Conservation (phyloP, 2,329 filamentous ascomycete genomes). For the Dothidotthia symphoricarpi region DNA sequence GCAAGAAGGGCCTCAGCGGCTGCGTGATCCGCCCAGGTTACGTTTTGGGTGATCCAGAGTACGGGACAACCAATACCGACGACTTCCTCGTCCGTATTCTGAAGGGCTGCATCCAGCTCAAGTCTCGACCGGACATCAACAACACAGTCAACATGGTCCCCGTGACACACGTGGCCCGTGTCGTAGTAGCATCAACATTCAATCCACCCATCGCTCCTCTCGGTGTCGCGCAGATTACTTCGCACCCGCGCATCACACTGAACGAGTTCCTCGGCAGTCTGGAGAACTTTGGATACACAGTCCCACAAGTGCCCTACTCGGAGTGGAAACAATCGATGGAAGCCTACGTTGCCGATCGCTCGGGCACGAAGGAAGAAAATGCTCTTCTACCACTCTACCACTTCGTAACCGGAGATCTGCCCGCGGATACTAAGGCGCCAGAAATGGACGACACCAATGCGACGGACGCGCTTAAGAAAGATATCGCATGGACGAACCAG, state of each 20-base stretch:
- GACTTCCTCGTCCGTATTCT: slow-evolving; percentile 86
- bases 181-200: slow-evolving; percentile 73
- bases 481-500: slow-evolving; percentile 59
- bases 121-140: slow-evolving; percentile 68
- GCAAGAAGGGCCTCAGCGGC: slow-evolving; percentile 70
- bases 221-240: slow-evolving; percentile 73
- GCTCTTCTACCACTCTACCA: slow-evolving; percentile 71
- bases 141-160: slow-evolving; percentile 91
- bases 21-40: slow-evolving; percentile 82
- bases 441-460: slow-evolving; percentile 74
- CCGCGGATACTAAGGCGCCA: slow-evolving; percentile 66
- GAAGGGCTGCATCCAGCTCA: slow-evolving; percentile 84
- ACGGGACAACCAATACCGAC: slow-evolving; percentile 73
- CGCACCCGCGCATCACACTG: slow-evolving; percentile 73
- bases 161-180: slow-evolving; percentile 76
- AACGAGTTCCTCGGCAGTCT: slow-evolving; percentile 73
- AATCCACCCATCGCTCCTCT: slow-evolving; percentile 57
- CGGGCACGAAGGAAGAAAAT: slow-evolving; percentile 63
- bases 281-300: slow-evolving; percentile 69
- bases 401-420: slow-evolving; percentile 69
- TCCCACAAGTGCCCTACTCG: slow-evolving; percentile 65
- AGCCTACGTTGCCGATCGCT: slow-evolving; percentile 59
- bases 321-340: slow-evolving; percentile 68
- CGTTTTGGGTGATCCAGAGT: slow-evolving; percentile 69
- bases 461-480: slow-evolving; percentile 60